Percentiles rank a stretch among this genome's conserved stretches.
Conservation (phyloP, 805 yeast species). For the Pichia scutulata region DNA sequence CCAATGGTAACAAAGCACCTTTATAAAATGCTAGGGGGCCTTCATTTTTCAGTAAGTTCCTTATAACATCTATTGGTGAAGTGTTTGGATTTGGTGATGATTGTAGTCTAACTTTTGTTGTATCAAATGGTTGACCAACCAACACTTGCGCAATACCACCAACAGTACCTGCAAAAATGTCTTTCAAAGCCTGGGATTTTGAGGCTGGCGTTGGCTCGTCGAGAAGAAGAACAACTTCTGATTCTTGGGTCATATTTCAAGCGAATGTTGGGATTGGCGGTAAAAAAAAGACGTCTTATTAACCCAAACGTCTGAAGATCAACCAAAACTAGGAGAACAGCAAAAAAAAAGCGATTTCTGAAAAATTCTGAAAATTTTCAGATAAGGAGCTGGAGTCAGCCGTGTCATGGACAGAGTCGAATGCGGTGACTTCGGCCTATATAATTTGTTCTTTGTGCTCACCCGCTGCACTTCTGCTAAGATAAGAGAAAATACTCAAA, state of each 20-base stretch:
- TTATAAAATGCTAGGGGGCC: conserved; percentile 85
- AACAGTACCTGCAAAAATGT: conserved; percentile 82
- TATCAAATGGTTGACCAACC: conserved; percentile 94
- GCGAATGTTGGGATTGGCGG: too few relatives aligned
- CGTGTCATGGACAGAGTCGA: not conserved
- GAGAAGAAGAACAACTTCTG: conserved; percentile 17
- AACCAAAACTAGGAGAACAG: not conserved
- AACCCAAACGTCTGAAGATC: too few relatives aligned
- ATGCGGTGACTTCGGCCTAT: not conserved
- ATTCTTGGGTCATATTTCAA: conserved; percentile 22
- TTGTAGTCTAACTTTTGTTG: conserved; percentile 88
- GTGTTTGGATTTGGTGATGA: conserved; percentile 68
- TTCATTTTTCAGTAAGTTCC: conserved; percentile 63
- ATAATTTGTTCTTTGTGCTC: too few relatives aligned
- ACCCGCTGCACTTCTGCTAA: too few relatives aligned
- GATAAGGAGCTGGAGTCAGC: not conserved
- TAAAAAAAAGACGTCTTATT: too few relatives aligned
- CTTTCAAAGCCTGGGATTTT: conserved; percentile 51
- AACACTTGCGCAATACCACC: conserved; percentile 96
- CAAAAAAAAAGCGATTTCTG: not conserved
- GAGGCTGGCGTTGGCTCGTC: conserved; percentile 21
- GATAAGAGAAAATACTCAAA: not conserved
- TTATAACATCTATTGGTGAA: conserved; percentile 65
- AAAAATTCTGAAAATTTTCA: not conserved
- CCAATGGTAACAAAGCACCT: conserved; percentile 87